phyloP scores from a whole-genome alignment of 1,284 basidiomycete genomes.

The Ustilago crameri region DNA sequence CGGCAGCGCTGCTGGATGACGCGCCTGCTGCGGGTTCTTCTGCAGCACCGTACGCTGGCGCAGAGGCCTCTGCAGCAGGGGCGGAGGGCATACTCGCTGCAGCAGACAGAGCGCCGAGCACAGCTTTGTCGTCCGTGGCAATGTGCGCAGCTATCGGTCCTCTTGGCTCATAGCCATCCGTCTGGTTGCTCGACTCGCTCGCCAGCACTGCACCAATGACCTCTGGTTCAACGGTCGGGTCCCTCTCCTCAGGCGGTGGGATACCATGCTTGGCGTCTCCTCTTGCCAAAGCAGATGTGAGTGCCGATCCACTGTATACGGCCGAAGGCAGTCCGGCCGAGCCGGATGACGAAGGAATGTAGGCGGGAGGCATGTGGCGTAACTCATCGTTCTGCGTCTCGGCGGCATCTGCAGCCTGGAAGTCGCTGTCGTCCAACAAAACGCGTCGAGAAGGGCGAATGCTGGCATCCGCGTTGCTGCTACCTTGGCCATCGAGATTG shows the following conservation, averaged over 20 bases:
- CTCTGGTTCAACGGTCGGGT: slow-evolving; percentile 21
- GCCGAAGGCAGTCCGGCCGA: slow-evolving; percentile 4
- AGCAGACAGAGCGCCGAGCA: slow-evolving; percentile 45
- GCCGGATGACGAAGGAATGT: slow-evolving; percentile 44
- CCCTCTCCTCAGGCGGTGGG: slow-evolving; percentile 33
- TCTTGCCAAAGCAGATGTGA: slow-evolving; percentile 29
- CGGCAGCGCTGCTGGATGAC: slow-evolving; percentile 1
- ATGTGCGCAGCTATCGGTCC: slow-evolving; percentile 43
- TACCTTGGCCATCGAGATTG: slow-evolving; percentile 3
- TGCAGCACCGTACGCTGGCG: slow-evolving; percentile 31
- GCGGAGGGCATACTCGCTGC: slow-evolving; percentile 46
- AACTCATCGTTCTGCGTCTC: slow-evolving; percentile 34
- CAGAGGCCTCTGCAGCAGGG: slow-evolving; percentile 20
- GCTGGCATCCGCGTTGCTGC: slow-evolving; percentile 5
- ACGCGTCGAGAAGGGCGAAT: slow-evolving; percentile 14
- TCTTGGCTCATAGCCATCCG: background rate
- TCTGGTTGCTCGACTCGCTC: background rate
- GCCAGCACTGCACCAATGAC: slow-evolving; percentile 29
- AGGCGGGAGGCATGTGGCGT: slow-evolving; percentile 55
- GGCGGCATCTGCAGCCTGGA: slow-evolving; percentile 50
- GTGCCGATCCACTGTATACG: slow-evolving; percentile 7
- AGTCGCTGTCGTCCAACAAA: slow-evolving; percentile 43
- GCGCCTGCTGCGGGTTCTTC: slow-evolving; percentile 4
- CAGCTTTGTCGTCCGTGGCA: slow-evolving; percentile 58
- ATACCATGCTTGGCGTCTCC: slow-evolving; percentile 49